Evolutionary conservation across 257 asterid species (phyloP), one percentile per base, ranked within the genome.

Genomic region (Linderniella brevidens): DNA sequence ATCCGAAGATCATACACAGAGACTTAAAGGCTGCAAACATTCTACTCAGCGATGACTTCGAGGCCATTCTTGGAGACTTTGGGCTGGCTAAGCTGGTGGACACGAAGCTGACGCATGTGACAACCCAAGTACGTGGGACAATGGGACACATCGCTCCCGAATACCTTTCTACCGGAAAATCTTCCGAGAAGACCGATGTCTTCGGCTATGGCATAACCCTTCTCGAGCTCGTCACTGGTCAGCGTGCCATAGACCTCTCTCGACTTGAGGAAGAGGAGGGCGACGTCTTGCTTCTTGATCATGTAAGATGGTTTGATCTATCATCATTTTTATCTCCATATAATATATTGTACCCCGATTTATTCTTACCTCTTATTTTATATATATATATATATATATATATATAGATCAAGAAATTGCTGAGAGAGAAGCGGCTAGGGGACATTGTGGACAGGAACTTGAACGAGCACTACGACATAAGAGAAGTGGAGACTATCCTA

Each of bases 91-190:
- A 86, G 48, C 56, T 69, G 13, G 84, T 86, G 39, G 97, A 86
- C 57, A 46, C 87, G 0, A 69, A 79, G 35, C 70, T 60, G 3
- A 86, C 97, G 1, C 94, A 86, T 16, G 66, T 86, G 11, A 86
- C 97, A 3, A 86, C 97, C 46, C 93, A 75, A 64, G 75, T 86
- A 48, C 94, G 97, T 3, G 97, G 97, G 45, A 86, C 97, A 1
- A 86, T 86, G 97, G 97, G 97, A 29, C 97, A 86, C 50, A 86
- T 86, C 35, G 97, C 97, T 19, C 97, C 95, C 0, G 97, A 82
- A 64, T 86, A 86, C 55, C 58, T 86, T 55, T 77, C 97, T 0
- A 86, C 93, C 0, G 97, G 97, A 29, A 82, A 82, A 63, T 82
- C 94, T 6, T 86, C 93, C 0, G 94, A 79, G 11, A 82, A 79